Evolutionary conservation across 176 grass and related monocot genomes (phyloP).

Genomic region (Phyllostachys edulis): DNA sequence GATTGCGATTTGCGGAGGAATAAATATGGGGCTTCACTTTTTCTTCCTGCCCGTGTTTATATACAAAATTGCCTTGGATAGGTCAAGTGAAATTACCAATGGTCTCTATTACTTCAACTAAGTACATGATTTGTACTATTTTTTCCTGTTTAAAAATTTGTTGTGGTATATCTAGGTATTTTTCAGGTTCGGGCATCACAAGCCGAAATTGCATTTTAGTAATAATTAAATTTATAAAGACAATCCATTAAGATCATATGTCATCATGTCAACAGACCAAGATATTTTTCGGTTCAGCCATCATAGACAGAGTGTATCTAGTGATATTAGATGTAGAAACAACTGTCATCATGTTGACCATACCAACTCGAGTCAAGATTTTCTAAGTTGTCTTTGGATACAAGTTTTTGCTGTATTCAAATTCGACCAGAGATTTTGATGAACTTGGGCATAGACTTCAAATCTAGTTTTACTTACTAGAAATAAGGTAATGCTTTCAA

Average conservation of each 20-base stretch:
- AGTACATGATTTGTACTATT: not conserved
- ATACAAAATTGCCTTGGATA: not conserved
- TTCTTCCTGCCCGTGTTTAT: not conserved
- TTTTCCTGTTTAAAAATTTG: no score
- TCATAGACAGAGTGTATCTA: no score
- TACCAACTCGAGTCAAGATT: no score
- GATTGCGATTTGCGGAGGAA: conserved; percentile 2
- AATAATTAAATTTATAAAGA: not conserved
- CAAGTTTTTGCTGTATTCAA: no score
- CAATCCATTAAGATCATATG: not conserved
- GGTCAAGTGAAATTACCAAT: not conserved
- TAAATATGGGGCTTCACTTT: conserved; percentile 1
- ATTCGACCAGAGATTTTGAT: no score
- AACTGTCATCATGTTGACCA: no score
- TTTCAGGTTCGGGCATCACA: no score
- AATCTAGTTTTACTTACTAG: not conserved
- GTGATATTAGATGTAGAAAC: no score
- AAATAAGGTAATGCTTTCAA: not conserved
- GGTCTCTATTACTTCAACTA: not conserved
- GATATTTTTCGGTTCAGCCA: not conserved
- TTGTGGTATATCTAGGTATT: no score
- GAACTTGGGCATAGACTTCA: not conserved
- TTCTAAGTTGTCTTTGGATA: no score
- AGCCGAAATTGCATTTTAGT: no score
- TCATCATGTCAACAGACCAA: not conserved